A percentile compares a stretch with the other conserved stretches of the same genome.
Conservation (phyloP, 108 stramenopile genomes). For the Conticribra weissflogii region DNA sequence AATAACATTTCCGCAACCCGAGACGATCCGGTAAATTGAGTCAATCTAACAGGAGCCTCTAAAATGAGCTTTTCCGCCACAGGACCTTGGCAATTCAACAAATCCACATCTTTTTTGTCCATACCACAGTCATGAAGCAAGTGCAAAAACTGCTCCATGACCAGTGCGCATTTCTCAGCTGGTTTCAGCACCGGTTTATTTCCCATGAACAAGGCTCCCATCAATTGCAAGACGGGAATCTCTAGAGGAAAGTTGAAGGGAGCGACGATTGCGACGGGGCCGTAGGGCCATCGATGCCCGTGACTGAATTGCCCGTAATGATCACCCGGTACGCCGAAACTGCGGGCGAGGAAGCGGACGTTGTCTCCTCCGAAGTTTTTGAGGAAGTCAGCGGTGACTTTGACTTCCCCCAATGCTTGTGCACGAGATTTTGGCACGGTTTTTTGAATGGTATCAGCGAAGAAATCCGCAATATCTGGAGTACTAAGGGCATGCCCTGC, state of each 20-base stretch:
- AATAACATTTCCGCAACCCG: conserved; percentile 83
- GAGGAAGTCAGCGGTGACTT: conserved; percentile 84
- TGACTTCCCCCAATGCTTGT: conserved; percentile 90
- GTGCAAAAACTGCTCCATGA: conserved; percentile 95
- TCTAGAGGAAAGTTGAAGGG: conserved; percentile 98
- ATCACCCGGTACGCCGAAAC: conserved; percentile 92
- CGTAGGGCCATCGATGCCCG: conserved; percentile 97
- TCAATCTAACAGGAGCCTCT: conserved; percentile 83
- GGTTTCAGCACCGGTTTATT: conserved; percentile 95
- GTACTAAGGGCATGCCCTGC: conserved; percentile 76
- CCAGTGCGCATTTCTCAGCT: conserved; percentile 85
- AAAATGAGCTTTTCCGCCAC: conserved; percentile 87
- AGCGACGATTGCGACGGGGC: conserved; percentile 91
- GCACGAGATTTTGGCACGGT: conserved; percentile 95
- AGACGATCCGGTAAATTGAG: conserved; percentile 97
- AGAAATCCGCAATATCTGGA: conserved; percentile 89
- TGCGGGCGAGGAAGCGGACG: conserved; percentile 89
- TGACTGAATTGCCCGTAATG: conserved; percentile 94
- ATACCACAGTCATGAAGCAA: conserved; percentile 93
- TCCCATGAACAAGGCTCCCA: conserved; percentile 98
- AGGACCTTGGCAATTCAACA: conserved; percentile 90
- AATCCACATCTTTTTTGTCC: conserved; percentile 88
- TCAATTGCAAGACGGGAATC: conserved; percentile 95
- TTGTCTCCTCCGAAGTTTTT: conserved; percentile 94
- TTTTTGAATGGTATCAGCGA: conserved; percentile 85